Evolutionary conservation across 306 rosid genomes (phyloP).

Genomic region (Cyamopsis tetragonoloba): DNA sequence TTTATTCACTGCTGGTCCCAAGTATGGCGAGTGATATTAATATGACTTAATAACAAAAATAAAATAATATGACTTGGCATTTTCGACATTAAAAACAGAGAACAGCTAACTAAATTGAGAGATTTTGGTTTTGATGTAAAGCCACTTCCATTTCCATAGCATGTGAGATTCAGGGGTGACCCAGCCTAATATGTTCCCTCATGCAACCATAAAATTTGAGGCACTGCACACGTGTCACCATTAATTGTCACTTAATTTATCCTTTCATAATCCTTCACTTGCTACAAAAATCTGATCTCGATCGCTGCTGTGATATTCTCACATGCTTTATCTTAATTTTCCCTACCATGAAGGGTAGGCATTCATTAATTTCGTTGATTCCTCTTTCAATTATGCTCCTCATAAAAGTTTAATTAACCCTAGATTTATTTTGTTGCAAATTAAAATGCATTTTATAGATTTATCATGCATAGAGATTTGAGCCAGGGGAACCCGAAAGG

Average conservation of each 20-base stretch:
- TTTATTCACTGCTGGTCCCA: constrained; percentile 7
- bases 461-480: constrained; percentile 37
- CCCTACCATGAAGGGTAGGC: constrained; percentile 11
- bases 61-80: constrained; percentile 26
- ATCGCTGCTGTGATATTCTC: constrained; percentile 41
- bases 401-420: background rate
- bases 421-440: background rate
- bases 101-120: background rate
- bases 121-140: constrained; percentile 27
- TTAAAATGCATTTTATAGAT: constrained; percentile 13
- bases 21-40: background rate
- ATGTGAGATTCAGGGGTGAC: constrained; percentile 26
- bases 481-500: background rate
- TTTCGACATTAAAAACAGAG: constrained; percentile 19
- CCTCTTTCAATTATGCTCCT: background rate
- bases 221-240: constrained; percentile 32
- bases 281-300: constrained; percentile 32
- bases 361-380: constrained; percentile 25
- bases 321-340: constrained; percentile 32
- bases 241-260: constrained; percentile 10
- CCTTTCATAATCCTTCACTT: constrained; percentile 14
- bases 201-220: constrained; percentile 28
- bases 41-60: too few species aligned
- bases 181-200: constrained; percentile 20
- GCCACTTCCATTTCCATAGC: constrained; percentile 26